Percentiles rank a stretch among this genome's conserved stretches.
These are phyloP conservation scores for Protomyces inundatus DNA, from an alignment of 1,139 yeast genomes.

Conservation along the genomic window DNA sequence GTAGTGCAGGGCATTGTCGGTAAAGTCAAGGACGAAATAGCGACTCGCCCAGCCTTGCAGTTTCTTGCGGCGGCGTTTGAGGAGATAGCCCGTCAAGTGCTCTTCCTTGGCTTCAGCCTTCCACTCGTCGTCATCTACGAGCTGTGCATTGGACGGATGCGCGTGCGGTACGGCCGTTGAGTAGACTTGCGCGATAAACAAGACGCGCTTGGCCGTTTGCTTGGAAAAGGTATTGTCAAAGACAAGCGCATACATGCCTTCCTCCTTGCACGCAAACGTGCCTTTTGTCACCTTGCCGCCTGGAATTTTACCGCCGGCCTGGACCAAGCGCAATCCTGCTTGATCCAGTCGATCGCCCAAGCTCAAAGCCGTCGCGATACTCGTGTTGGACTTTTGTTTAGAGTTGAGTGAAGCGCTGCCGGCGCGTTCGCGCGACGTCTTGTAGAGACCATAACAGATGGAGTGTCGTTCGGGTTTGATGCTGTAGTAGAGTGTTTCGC, in stretches of 20 bases:
- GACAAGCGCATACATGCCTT: slow-evolving; percentile 73
- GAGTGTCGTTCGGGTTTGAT: slow-evolving; percentile 78
- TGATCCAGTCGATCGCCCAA: slow-evolving; percentile 13
- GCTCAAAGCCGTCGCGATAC: neutral
- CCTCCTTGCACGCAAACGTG: slow-evolving; percentile 33
- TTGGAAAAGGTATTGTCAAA: slow-evolving; percentile 90
- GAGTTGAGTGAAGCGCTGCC: neutral
- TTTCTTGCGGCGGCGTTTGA: slow-evolving; percentile 73
- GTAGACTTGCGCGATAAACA: slow-evolving; percentile 51
- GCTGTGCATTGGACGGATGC: neutral
- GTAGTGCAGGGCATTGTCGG: slow-evolving; percentile 77
- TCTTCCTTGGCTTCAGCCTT: slow-evolving; percentile 8
- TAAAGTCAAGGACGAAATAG: slow-evolving; percentile 74
- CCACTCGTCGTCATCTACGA: slow-evolving; percentile 16
- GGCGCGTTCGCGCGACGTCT: neutral
- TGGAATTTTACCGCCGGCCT: slow-evolving; percentile 36
- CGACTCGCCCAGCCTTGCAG: slow-evolving; percentile 84
- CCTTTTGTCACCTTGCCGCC: slow-evolving; percentile 46
- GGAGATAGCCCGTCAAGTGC: slow-evolving; percentile 52
- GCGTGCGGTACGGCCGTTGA: slow-evolving; percentile 7
- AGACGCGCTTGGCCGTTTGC: slow-evolving; percentile 72
- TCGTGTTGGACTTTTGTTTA: neutral
- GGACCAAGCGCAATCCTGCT: slow-evolving; percentile 17
- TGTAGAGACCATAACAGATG: slow-evolving; percentile 39
- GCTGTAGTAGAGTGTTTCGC: slow-evolving; percentile 67